A percentile compares a stretch with the other conserved stretches of the same genome.
These are phyloP conservation scores for Colletotrichum lindemuthianum DNA, from an alignment of 2,329 filamentous ascomycete genomes.

Conservation along the genomic window DNA sequence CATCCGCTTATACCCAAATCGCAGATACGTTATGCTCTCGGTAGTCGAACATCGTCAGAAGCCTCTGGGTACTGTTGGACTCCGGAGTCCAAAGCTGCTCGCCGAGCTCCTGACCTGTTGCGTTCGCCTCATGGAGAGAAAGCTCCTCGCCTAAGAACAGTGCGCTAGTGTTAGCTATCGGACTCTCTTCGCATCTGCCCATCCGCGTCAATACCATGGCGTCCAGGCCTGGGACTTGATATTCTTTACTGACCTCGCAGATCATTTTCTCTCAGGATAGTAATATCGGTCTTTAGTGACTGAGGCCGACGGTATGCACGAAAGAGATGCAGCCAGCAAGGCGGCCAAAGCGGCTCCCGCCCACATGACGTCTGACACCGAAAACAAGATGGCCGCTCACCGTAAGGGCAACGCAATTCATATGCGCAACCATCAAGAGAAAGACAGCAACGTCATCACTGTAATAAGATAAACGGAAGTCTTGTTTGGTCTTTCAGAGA, in stretches of 20 bases:
- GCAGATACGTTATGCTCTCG: slow-evolving; percentile 41
- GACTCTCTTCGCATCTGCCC: slow-evolving; percentile 47
- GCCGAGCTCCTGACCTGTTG: slow-evolving; percentile 48
- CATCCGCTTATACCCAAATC: slow-evolving; percentile 49
- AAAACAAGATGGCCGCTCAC: slow-evolving; percentile 18
- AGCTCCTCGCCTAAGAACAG: slow-evolving; percentile 46
- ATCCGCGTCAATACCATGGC: slow-evolving; percentile 2
- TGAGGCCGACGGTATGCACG: slow-evolving; percentile 45
- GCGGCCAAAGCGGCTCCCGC: slow-evolving; percentile 28
- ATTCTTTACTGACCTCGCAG: slow-evolving; percentile 46
- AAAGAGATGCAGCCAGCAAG: slow-evolving; percentile 37
- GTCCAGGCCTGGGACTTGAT: neutral
- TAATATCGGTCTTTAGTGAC: slow-evolving; percentile 48
- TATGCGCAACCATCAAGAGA: slow-evolving; percentile 13
- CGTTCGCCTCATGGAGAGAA: slow-evolving; percentile 42
- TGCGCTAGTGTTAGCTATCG: slow-evolving; percentile 46
- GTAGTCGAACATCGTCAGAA: slow-evolving; percentile 50
- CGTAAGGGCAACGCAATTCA: slow-evolving; percentile 5
- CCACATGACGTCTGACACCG: slow-evolving; percentile 30
- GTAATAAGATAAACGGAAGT: neutral
- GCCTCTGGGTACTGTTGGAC: slow-evolving; percentile 43
- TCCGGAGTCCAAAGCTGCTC: slow-evolving; percentile 51
- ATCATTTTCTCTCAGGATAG: slow-evolving; percentile 53
- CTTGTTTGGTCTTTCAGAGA: neutral
- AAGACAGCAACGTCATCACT: neutral